Percentiles rank a stretch among this genome's conserved stretches.
These are phyloP conservation scores for Mycena latifolia DNA, from an alignment of 768 basidiomycete genomes.

Conservation along the genomic window DNA sequence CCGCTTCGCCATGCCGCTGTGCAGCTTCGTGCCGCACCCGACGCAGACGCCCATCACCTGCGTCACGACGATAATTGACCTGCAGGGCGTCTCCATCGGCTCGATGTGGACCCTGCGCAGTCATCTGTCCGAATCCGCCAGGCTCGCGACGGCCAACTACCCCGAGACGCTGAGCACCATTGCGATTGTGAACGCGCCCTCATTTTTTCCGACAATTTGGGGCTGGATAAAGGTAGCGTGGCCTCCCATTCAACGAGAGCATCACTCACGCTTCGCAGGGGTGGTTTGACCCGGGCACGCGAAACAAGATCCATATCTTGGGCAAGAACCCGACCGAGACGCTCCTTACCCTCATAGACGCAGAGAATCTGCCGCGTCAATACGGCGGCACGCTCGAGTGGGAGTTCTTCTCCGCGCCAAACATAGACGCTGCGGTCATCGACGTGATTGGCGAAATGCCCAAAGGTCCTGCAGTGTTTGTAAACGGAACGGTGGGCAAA, in stretches of 20 bases:
- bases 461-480: constrained; percentile 64
- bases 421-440: constrained; percentile 67
- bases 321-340: constrained; percentile 68
- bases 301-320: constrained; percentile 82
- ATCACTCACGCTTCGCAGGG: constrained; percentile 49
- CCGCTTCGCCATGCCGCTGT: constrained; percentile 74
- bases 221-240: constrained; percentile 79
- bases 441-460: constrained; percentile 64
- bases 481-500: constrained; percentile 55
- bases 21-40: constrained; percentile 68
- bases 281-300: constrained; percentile 86
- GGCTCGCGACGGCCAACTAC: constrained; percentile 83
- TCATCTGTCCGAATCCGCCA: constrained; percentile 82
- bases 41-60: constrained; percentile 69
- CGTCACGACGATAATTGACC: constrained; percentile 78
- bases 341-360: constrained; percentile 62
- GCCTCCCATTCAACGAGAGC: constrained; percentile 10
- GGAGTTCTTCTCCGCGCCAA: constrained; percentile 76
- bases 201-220: constrained; percentile 89
- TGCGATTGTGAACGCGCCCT: constrained; percentile 82
- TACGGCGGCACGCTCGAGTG: constrained; percentile 86
- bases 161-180: constrained; percentile 81
- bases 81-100: constrained; percentile 69
- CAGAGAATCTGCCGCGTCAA: constrained; percentile 65
- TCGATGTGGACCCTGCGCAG: constrained; percentile 77